Percentiles rank a stretch among this genome's conserved stretches.
Evolutionary conservation across 345 rosid species (phyloP).

Genomic region (Corchorus olitorius): DNA sequence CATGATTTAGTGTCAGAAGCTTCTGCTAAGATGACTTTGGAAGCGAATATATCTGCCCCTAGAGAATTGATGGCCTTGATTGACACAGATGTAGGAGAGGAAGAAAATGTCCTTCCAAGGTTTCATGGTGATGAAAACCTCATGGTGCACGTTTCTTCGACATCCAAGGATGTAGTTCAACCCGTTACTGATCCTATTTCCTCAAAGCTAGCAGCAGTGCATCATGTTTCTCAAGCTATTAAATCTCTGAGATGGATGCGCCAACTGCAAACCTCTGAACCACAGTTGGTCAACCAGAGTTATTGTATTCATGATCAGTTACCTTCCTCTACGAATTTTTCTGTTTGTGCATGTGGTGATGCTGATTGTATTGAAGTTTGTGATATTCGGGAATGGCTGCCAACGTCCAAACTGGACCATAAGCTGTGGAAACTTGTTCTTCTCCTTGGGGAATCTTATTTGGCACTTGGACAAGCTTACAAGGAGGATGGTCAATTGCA

Average conservation of each 20-base stretch:
- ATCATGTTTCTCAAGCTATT: constrained; percentile 97
- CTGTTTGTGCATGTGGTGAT: constrained; percentile 94
- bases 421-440: constrained; percentile 95
- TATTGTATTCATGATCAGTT: constrained; percentile 33
- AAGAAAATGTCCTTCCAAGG: constrained; percentile 27
- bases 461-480: constrained; percentile 85
- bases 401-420: constrained; percentile 79
- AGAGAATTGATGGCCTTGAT: constrained; percentile 27
- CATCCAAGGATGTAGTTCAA: constrained; percentile 45
- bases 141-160: constrained; percentile 41
- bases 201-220: constrained; percentile 80
- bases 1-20: constrained; percentile 35
- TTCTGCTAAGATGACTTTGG: constrained; percentile 44
- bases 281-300: constrained; percentile 35
- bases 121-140: constrained; percentile 35
- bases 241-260: constrained; percentile 94
- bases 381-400: constrained; percentile 94
- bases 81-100: constrained; percentile 29
- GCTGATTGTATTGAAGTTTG: constrained; percentile 96
- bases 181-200: constrained; percentile 67
- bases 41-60: constrained; percentile 37
- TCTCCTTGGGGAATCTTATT: constrained; percentile 91
- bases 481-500: constrained; percentile 81
- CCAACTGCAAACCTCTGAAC: constrained; percentile 64
- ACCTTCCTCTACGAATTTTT: constrained; percentile 45